phyloP scores from a whole-genome alignment of 345 rosid species.

The Syzygium aromaticum region DNA sequence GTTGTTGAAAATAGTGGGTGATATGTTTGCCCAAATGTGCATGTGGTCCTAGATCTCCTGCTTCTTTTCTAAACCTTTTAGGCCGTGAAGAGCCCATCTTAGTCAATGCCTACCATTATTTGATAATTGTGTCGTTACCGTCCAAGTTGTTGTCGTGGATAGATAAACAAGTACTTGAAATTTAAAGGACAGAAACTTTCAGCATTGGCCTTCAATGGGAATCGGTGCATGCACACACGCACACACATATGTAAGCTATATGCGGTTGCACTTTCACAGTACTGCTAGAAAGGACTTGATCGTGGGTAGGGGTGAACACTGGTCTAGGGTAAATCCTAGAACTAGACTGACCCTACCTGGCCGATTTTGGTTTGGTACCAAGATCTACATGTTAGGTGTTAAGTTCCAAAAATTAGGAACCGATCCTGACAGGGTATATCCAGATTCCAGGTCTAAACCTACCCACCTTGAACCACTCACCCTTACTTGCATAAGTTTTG shows the following conservation, averaged over 20 bases:
- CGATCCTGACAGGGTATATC: not conserved
- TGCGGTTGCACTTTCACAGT: not conserved
- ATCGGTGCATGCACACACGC: not conserved
- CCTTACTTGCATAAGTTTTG: not conserved
- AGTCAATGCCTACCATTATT: not conserved
- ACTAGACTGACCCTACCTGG: not conserved
- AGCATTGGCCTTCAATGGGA: not conserved
- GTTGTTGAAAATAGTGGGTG: not conserved
- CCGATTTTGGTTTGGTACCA: rapidly evolving
- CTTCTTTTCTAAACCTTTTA: not conserved
- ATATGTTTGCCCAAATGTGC: not conserved
- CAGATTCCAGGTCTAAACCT: not conserved
- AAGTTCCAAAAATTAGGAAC: not conserved
- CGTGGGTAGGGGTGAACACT: not conserved
- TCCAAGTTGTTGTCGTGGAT: not conserved
- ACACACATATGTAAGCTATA: not conserved
- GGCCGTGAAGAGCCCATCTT: not conserved
- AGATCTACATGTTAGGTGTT: not conserved
- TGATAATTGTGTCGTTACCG: not conserved
- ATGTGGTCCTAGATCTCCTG: not conserved
- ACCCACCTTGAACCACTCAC: not conserved
- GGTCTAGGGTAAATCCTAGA: not conserved
- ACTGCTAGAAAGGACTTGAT: not conserved
- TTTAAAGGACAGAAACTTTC: not conserved
- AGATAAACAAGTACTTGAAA: not conserved